Percentiles rank a stretch among this genome's conserved stretches.
Evolutionary conservation across 2,329 filamentous ascomycete species (phyloP).

Genomic region (Colletotrichum australisinense): DNA sequence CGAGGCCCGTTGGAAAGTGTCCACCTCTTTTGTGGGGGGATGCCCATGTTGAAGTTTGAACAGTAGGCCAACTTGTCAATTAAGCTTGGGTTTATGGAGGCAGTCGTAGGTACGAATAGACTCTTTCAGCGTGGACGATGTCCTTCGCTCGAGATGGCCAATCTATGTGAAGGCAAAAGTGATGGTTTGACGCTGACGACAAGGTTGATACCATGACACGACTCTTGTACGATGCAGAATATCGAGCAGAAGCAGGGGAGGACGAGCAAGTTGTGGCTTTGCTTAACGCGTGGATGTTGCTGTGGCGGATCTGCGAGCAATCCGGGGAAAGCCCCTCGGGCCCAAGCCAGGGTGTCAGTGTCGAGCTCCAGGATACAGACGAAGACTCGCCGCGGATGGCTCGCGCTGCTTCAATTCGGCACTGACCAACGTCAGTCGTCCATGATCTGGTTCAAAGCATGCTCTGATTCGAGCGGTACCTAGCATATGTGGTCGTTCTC

Average conservation of each 20-base stretch:
- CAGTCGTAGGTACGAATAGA: not conserved
- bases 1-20: not conserved
- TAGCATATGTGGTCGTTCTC: conserved; percentile 2
- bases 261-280: not conserved
- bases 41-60: not conserved
- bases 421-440: conserved; percentile 8
- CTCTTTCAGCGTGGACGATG: not conserved
- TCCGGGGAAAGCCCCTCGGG: not conserved
- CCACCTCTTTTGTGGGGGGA: not conserved
- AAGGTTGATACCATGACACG: not conserved
- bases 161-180: conserved; percentile 3
- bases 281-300: not conserved
- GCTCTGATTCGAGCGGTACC: conserved; percentile 31
- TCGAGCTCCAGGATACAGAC: not conserved
- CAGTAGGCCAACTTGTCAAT: not conserved
- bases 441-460: conserved; percentile 6
- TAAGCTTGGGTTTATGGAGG: not conserved
- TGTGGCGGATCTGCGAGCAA: conserved; percentile 3
- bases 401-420: conserved; percentile 10
- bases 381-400: conserved; percentile 2
- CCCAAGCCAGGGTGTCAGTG: not conserved
- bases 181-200: conserved; percentile 2
- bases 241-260: not conserved
- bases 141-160: not conserved
- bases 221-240: not conserved